Conservation (phyloP, 371 early-diverging fungal species). For the Rozella allomycis region DNA sequence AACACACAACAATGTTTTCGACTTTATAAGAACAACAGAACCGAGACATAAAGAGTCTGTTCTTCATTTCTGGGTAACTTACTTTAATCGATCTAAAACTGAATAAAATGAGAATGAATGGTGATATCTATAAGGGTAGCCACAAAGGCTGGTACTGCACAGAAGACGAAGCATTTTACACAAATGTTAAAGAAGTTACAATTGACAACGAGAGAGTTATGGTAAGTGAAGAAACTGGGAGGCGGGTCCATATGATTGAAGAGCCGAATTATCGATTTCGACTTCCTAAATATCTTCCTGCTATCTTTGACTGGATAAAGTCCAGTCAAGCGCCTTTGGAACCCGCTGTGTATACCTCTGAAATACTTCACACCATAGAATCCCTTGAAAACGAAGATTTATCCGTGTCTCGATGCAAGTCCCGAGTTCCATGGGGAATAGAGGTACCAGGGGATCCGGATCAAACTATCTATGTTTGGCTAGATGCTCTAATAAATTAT, state of each 20-base stretch:
- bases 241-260: slow-evolving; percentile 59
- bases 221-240: slow-evolving; percentile 56
- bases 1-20: too few relatives aligned
- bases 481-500: slow-evolving; percentile 85
- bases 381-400: slow-evolving; percentile 27
- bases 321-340: slow-evolving; percentile 16
- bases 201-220: slow-evolving; percentile 25
- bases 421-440: slow-evolving; percentile 73
- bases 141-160: slow-evolving; percentile 90
- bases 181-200: slow-evolving; percentile 42
- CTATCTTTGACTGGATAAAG: slow-evolving; percentile 43
- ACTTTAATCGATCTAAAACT: too few relatives aligned
- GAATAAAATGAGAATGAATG: slow-evolving; percentile 38
- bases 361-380: neutral
- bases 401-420: slow-evolving; percentile 58
- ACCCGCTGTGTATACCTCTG: neutral
- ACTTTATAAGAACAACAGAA: slow-evolving; percentile 74
- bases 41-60: slow-evolving; percentile 45
- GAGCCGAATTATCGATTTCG: slow-evolving; percentile 87
- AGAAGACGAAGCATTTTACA: slow-evolving; percentile 82
- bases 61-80: slow-evolving; percentile 46
- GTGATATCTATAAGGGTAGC: slow-evolving; percentile 67
- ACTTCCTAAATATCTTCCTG: slow-evolving; percentile 36
- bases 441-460: slow-evolving; percentile 56
- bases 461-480: slow-evolving; percentile 89